phyloP scores from a whole-genome alignment of 768 basidiomycete species.

The Leccinum ochraceum region DNA sequence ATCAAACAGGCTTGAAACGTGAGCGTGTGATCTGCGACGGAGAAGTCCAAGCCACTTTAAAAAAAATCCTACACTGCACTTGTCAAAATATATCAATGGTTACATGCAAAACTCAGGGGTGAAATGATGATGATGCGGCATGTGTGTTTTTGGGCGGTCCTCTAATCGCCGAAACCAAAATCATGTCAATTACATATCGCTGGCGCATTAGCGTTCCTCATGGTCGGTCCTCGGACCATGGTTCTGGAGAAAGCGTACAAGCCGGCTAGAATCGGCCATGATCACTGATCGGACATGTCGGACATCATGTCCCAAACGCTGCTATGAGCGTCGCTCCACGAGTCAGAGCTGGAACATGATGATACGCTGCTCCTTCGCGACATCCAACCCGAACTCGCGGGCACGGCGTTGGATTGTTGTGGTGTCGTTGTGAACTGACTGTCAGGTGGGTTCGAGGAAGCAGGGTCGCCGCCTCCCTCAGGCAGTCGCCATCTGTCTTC shows the following conservation, averaged over 20 bases:
- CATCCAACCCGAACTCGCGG: not conserved
- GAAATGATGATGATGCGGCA: not conserved
- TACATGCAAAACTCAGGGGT: conserved; percentile 8
- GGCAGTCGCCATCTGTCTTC: conserved; percentile 11
- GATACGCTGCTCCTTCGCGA: conserved; percentile 19
- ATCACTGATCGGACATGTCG: conserved; percentile 5
- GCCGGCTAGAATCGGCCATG: not conserved
- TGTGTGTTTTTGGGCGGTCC: not conserved
- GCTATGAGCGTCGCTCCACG: conserved; percentile 33
- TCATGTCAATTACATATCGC: not conserved
- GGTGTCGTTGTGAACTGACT: not conserved
- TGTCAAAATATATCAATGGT: not conserved
- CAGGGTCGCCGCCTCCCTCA: not conserved
- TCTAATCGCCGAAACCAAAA: not conserved
- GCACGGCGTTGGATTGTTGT: not conserved
- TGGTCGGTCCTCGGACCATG: not conserved
- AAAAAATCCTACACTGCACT: not conserved
- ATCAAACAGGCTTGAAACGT: not conserved
- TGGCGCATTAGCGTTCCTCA: not conserved
- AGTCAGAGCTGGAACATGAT: conserved; percentile 15
- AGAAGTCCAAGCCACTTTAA: not conserved
- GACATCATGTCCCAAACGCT: conserved; percentile 31
- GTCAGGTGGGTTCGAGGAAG: not conserved
- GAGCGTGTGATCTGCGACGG: not conserved
- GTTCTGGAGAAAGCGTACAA: not conserved